These are phyloP conservation scores for Xylaria flabelliformis DNA, from an alignment of 495 filamentous ascomycete genomes.

Conservation along the genomic window DNA sequence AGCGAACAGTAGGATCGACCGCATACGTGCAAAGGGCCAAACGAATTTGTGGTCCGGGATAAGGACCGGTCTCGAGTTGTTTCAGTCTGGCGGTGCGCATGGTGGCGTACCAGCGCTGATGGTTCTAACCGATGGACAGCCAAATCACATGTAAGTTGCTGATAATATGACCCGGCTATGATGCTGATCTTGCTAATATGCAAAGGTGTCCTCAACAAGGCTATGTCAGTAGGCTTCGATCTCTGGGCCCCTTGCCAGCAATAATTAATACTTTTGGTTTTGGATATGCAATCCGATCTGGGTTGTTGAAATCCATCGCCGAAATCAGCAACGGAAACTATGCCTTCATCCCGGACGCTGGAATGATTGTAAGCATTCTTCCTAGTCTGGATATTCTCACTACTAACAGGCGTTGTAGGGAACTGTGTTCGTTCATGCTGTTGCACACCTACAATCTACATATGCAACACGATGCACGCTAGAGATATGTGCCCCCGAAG, in stretches of 20 bases:
- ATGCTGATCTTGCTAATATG: neutral
- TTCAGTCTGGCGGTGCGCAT: slow-evolving; percentile 30
- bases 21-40: slow-evolving; percentile 31
- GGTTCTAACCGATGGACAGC: slow-evolving; percentile 55
- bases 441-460: slow-evolving; percentile 55
- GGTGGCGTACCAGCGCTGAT: slow-evolving; percentile 50
- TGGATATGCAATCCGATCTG: slow-evolving; percentile 48
- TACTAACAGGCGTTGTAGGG: slow-evolving; percentile 35
- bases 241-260: slow-evolving; percentile 38
- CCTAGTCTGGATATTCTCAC: neutral
- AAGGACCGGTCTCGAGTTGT: slow-evolving; percentile 43
- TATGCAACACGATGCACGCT: slow-evolving; percentile 47
- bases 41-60: slow-evolving; percentile 57
- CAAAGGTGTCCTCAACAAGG: slow-evolving; percentile 32
- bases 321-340: slow-evolving; percentile 53
- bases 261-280: slow-evolving; percentile 58
- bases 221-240: slow-evolving; percentile 48
- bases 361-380: slow-evolving; percentile 50
- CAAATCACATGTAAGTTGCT: slow-evolving; percentile 45
- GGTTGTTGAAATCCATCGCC: slow-evolving; percentile 53
- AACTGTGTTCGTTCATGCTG: slow-evolving; percentile 54
- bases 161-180: neutral
- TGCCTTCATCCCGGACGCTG: slow-evolving; percentile 55
- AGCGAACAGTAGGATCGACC: slow-evolving; percentile 41
- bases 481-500: slow-evolving; percentile 40